phyloP scores from a whole-genome alignment of 2,329 filamentous ascomycete genomes.

The Escovopsis sp. region DNA sequence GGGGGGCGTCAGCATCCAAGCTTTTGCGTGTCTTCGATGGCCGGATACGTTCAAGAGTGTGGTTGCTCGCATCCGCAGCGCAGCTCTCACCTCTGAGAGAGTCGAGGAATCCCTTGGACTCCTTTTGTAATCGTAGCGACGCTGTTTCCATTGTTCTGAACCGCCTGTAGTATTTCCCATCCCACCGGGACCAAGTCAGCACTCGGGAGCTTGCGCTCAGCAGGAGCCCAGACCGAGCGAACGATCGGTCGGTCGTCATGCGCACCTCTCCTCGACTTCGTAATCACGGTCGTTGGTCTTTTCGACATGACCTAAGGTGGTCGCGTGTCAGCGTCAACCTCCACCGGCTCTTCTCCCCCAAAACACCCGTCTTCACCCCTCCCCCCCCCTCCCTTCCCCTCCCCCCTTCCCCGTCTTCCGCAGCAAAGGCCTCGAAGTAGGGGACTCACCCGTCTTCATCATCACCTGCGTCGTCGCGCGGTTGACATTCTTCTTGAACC shows the following conservation, averaged over 20 bases:
- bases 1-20: neutral
- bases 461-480: slow-evolving; percentile 98
- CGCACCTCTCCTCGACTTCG: slow-evolving; percentile 82
- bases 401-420: neutral
- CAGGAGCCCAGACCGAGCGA: slow-evolving; percentile 1
- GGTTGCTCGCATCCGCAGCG: no score
- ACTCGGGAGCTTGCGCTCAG: slow-evolving; percentile 10
- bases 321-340: neutral
- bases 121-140: slow-evolving; percentile 81
- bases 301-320: slow-evolving; percentile 66
- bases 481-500: slow-evolving; percentile 80
- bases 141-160: slow-evolving; percentile 97
- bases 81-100: slow-evolving; percentile 58
- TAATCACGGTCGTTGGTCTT: slow-evolving; percentile 98
- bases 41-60: no score
- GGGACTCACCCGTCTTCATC: slow-evolving; percentile 95
- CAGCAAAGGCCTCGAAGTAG: neutral
- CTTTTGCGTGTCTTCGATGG: neutral
- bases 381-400: no score
- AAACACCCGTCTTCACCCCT: no score
- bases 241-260: no score
- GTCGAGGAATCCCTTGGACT: slow-evolving; percentile 95
- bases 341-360: slow-evolving; percentile 7
- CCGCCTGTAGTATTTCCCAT: slow-evolving; percentile 37
- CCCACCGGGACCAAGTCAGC: no score